Evolutionary conservation across 257 asterid genomes (phyloP).

Genomic region (Solanum infundibuliforme): DNA sequence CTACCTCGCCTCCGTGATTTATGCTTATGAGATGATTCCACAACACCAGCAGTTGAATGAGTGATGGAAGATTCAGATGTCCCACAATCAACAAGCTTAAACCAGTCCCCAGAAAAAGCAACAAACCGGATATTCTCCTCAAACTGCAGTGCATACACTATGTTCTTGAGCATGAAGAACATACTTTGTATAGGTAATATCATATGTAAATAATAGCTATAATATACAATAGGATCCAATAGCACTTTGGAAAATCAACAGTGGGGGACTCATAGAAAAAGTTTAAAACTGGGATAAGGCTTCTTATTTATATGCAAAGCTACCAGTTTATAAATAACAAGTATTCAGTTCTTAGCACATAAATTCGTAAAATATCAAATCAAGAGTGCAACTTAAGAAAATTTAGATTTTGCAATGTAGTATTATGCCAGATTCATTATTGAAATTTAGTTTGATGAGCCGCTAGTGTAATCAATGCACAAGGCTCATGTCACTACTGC

Average conservation of each 20-base stretch:
- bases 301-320: neutral
- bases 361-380: neutral
- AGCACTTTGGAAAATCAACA: neutral
- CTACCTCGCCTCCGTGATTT: constrained; percentile 68
- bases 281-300: neutral
- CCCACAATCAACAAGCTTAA: constrained; percentile 47
- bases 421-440: neutral
- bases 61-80: constrained; percentile 36
- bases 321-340: neutral
- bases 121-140: constrained; percentile 64
- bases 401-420: neutral
- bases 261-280: neutral
- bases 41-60: constrained; percentile 32
- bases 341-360: neutral
- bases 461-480: neutral
- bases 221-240: neutral
- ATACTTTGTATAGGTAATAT: neutral
- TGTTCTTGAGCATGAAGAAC: constrained; percentile 4
- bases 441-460: neutral
- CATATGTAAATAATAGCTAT: neutral
- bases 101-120: constrained; percentile 76
- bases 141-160: constrained; percentile 35
- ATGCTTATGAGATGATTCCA: constrained; percentile 58
- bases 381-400: neutral
- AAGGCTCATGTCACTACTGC: neutral